Conservation (phyloP, 2,329 filamentous ascomycete species). For the Trichoderma sp. region DNA sequence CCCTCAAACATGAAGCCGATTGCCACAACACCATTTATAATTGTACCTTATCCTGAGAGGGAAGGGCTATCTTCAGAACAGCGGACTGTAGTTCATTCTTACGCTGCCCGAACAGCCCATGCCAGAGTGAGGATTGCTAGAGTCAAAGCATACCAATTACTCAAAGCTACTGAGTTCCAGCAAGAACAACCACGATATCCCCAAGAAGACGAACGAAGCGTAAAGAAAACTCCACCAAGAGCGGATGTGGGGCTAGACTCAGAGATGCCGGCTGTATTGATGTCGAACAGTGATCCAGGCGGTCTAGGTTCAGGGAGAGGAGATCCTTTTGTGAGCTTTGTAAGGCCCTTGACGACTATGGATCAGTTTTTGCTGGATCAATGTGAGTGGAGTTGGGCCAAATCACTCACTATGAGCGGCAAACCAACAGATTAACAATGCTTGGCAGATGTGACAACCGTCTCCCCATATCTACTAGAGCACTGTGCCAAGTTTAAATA, state of each 20-base stretch:
- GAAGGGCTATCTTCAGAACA: not conserved
- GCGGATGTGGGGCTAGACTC: not conserved
- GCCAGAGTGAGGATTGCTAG: not conserved
- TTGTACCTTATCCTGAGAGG: rapidly evolving
- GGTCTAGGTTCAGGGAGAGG: not conserved
- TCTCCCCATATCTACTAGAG: not conserved
- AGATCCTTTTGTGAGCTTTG: not conserved
- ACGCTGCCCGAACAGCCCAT: not conserved
- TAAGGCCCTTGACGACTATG: not conserved
- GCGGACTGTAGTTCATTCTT: not conserved
- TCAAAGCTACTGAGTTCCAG: not conserved
- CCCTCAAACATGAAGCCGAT: not conserved
- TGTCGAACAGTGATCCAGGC: not conserved
- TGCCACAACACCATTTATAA: not conserved
- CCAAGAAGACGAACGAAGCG: not conserved
- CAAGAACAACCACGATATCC: not conserved
- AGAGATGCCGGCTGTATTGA: rapidly evolving
- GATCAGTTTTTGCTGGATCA: not conserved
- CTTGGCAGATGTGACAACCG: not conserved
- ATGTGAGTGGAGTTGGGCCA: not conserved
- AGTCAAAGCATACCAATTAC: not conserved
- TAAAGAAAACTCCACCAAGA: not conserved
- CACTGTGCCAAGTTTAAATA: not conserved
- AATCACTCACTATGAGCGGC: not conserved
- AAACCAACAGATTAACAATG: not conserved